Base-by-base conservation (phyloP, 1,284 basidiomycete genomes). In the Phaffia rhodozyma region DNA sequence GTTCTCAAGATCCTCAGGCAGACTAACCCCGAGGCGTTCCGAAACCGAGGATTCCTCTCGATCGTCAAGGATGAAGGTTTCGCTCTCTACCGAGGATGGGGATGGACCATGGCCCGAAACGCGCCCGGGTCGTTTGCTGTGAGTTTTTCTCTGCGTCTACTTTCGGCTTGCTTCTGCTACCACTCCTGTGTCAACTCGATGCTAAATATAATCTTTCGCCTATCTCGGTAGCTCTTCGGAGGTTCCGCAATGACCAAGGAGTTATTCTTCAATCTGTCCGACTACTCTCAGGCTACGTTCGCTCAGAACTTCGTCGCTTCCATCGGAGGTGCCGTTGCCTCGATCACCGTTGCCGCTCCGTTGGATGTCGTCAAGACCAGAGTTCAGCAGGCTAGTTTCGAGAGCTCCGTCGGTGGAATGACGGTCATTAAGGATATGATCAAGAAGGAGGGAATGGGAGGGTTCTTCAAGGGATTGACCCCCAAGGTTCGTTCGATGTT, bases 1-100 rank as follows among this genome's bases (percentile, higher is more conserved):
- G 93, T 86, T 32, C 84, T 98, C 72, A 98, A 98, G 79, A 98
- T 98, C 78, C 97, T 97, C 80, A 86, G 93, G 68, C 92, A 97
- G 79, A 91, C 93, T 67, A 96, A 96, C 78, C 92, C 91, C 3
- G 91, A 94, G 71, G 91, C 92, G 1, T 91, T 96, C 83, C 86
- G 89, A 61, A 90, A 90, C 54, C 87, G 94, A 49, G 92, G 93
- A 49, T 82, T 96, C 70, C 69, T 96, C 65, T 86, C 87, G 62
- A 92, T 98, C 69, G 84, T 98, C 74, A 78, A 86, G 69, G 93
- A 98, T 70, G 96, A 98, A 74, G 91, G 93, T 65, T 72, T 82
- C 61, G 86, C 83, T 16, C 83, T 98, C 49, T 98, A 98, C 78
- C 85, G 92, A 69, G 94, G 94, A 50, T 97, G 92, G 89, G 94